These are phyloP conservation scores for Piloderma croceum DNA, from an alignment of 768 basidiomycete species.

Conservation along the genomic window DNA sequence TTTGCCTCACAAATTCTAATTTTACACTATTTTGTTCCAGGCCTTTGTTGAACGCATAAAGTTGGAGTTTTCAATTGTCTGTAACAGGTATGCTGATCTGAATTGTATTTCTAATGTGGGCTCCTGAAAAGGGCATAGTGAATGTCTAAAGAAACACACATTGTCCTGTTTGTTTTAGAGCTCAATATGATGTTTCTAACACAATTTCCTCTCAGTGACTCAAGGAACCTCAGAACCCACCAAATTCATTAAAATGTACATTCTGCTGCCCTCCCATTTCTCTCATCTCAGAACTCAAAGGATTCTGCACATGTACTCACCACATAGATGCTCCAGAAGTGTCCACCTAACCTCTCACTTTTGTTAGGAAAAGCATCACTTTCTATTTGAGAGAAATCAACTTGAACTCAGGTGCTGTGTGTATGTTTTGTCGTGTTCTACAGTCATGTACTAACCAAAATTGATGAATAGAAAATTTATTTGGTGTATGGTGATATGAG, in stretches of 20 bases:
- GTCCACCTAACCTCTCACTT: conserved; percentile 58
- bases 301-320: conserved; percentile 55
- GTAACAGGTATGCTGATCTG: too few species aligned
- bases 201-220: conserved; percentile 84
- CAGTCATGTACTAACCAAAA: neutral
- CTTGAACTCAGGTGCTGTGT: conserved; percentile 64
- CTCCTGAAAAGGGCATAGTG: conserved; percentile 79
- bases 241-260: conserved; percentile 81
- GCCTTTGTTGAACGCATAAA: conserved; percentile 66
- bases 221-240: conserved; percentile 79
- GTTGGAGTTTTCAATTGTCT: conserved; percentile 57
- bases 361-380: conserved; percentile 87
- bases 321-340: conserved; percentile 66
- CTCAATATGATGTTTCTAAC: too few species aligned
- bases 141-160: too few species aligned
- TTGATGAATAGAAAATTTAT: conserved; percentile 63
- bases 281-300: neutral
- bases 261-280: neutral
- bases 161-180: too few species aligned
- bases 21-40: too few species aligned
- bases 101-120: conserved; percentile 74
- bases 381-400: conserved; percentile 89
- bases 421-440: conserved; percentile 16
- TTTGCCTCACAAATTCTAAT: conserved; percentile 27
- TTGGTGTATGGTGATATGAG: conserved; percentile 88